phyloP scores from a whole-genome alignment of 805 yeast species.

The Metschnikowia gelsemii region DNA sequence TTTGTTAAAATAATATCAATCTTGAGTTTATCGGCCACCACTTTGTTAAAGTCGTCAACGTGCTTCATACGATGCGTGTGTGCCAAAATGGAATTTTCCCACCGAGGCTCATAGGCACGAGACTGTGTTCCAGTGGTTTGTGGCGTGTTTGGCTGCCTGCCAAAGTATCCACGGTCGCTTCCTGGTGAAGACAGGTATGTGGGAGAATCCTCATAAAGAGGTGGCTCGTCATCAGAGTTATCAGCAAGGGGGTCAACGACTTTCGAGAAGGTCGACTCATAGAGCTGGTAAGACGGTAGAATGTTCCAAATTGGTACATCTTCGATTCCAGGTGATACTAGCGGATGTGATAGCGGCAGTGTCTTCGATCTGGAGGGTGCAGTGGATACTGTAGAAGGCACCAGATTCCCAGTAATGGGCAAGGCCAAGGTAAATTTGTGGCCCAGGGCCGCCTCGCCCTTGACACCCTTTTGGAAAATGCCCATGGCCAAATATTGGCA shows the following conservation, averaged over 20 bases:
- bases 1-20: slow-evolving; percentile 23
- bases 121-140: not conserved
- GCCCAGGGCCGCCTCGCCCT: slow-evolving; percentile 9
- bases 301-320: slow-evolving; percentile 34
- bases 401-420: not conserved
- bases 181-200: slow-evolving; percentile 9
- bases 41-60: slow-evolving; percentile 18
- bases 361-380: too few relatives aligned
- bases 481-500: slow-evolving; percentile 11
- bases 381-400: not conserved
- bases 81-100: slow-evolving; percentile 37
- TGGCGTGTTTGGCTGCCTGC: not conserved
- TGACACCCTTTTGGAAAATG: slow-evolving; percentile 12
- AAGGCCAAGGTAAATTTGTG: slow-evolving; percentile 6
- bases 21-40: slow-evolving; percentile 21
- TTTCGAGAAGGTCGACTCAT: slow-evolving; percentile 37
- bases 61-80: slow-evolving; percentile 28
- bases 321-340: slow-evolving; percentile 27
- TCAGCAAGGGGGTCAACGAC: slow-evolving; percentile 33
- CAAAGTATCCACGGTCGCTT: slow-evolving; percentile 11
- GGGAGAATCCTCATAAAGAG: slow-evolving; percentile 34
- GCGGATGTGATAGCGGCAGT: slow-evolving; percentile 15
- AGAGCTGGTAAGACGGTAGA: slow-evolving; percentile 32
- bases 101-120: slow-evolving; percentile 18
- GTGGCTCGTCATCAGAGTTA: slow-evolving; percentile 31